Base-by-base conservation (phyloP, 768 basidiomycete species). In the Agaricus blazei region DNA sequence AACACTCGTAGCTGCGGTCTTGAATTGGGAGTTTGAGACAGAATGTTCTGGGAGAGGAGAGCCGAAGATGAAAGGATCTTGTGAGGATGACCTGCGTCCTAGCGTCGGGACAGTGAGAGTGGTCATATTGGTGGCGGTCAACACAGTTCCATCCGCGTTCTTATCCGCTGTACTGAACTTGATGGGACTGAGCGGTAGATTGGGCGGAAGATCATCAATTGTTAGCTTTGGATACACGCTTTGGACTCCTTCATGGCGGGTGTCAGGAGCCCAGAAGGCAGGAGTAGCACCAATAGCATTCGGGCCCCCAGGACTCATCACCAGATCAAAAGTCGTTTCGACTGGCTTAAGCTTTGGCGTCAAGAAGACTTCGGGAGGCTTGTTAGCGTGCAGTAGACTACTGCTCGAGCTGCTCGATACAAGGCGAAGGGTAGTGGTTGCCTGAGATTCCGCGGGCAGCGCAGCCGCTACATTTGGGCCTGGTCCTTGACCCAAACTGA, bases 21-120 rank as follows among this genome's bases (percentile, higher is more conserved):
- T 77, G 70, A 93, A 92, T 49, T 85, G 79, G n/a, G 71, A 68
- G 59, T 88, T 84, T 31, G 85, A 82, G 43, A 80, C 76, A 45
- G 72, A 76, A 62, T 88, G 75, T 56, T 80, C 79, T 6, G 87
- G 82, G 3, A 81, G 75, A 0, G 88, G 85, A 0, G 90, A 91
- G 26, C 90, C 90, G 62, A 93, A 93, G 23, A 90, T 65, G 71
- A 92, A 93, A 0, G 84, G 82, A 24, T 78, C 68, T 9, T 70
- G 63, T 37, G 63, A 54, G 23, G 60, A 40, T 6, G 62, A 55
- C 12, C 58, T 44, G 34, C 51, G 49, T 28, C 27, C 9, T 36
- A n/a, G 36, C 26, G 31, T 42, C 27, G 44, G 54, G 37, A 36
- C 52, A 2, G 49, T 38, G 4, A 59, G 51, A 5, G 62, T 51